Percentiles rank a stretch among this genome's conserved stretches.
Conservation (phyloP, 805 yeast genomes). For the Ascoidea rubescens region DNA sequence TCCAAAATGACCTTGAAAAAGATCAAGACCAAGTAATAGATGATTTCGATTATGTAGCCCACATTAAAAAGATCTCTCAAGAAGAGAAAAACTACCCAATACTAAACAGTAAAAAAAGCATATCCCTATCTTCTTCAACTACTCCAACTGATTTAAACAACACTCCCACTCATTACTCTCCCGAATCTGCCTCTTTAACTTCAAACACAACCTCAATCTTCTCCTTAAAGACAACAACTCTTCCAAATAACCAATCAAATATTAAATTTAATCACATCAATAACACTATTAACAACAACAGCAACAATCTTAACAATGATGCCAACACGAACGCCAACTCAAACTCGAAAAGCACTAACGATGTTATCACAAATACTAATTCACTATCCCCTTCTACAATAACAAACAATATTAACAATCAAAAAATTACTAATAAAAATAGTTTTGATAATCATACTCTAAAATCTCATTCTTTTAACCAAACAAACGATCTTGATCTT, state of each 20-base stretch:
- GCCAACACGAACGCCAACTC: no score
- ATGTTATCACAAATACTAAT: no score
- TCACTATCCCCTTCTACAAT: background rate
- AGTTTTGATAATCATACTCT: no score
- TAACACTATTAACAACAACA: no score
- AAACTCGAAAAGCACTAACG: no score
- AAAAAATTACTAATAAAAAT: no score
- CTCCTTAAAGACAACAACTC: background rate
- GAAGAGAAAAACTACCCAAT: slow-evolving; percentile 14
- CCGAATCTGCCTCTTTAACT: background rate
- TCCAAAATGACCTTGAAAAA: background rate
- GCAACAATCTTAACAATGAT: no score
- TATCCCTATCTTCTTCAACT: background rate
- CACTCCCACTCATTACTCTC: background rate
- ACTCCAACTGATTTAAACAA: background rate
- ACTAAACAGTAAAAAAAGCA: no score
- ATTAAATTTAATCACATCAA: no score
- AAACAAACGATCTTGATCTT: background rate
- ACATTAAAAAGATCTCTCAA: slow-evolving; percentile 41
- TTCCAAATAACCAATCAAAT: no score
- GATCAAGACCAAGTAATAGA: slow-evolving; percentile 31
- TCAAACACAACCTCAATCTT: background rate
- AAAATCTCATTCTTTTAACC: no score
- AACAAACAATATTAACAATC: background rate
- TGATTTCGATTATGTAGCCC: slow-evolving; percentile 53